These are phyloP conservation scores for Cladosporium velox DNA, from an alignment of 2,329 filamentous ascomycete genomes.

Conservation along the genomic window DNA sequence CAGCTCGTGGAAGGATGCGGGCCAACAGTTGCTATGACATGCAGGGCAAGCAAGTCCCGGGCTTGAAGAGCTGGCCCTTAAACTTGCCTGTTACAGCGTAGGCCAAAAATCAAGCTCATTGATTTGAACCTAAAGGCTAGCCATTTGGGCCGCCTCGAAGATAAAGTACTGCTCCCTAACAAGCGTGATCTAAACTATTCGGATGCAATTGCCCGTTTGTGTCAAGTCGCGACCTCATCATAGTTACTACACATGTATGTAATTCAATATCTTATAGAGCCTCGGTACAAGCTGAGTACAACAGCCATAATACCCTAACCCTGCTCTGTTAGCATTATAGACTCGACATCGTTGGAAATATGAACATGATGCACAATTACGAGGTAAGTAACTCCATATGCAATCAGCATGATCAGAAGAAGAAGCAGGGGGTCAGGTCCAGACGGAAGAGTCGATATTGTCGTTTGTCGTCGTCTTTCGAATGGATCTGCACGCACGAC, in stretches of 20 bases:
- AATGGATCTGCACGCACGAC: too few species aligned
- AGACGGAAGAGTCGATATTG: too few species aligned
- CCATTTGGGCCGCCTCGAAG: neutral
- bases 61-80: neutral
- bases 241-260: neutral
- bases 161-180: neutral
- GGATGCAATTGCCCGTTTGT: neutral
- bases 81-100: conserved; percentile 12
- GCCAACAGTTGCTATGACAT: neutral
- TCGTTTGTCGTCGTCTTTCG: neutral
- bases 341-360: too few species aligned
- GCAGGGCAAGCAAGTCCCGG: conserved; percentile 11
- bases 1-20: neutral
- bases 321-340: too few species aligned
- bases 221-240: neutral
- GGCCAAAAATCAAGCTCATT: neutral
- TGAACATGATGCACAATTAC: too few species aligned
- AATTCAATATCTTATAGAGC: neutral
- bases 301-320: neutral
- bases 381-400: too few species aligned
- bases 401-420: too few species aligned
- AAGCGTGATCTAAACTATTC: neutral
- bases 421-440: neutral
- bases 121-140: neutral
- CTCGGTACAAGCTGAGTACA: neutral